These are phyloP conservation scores for Paraconiothyrium sp. DNA, from an alignment of 2,329 filamentous ascomycete genomes.

Conservation along the genomic window DNA sequence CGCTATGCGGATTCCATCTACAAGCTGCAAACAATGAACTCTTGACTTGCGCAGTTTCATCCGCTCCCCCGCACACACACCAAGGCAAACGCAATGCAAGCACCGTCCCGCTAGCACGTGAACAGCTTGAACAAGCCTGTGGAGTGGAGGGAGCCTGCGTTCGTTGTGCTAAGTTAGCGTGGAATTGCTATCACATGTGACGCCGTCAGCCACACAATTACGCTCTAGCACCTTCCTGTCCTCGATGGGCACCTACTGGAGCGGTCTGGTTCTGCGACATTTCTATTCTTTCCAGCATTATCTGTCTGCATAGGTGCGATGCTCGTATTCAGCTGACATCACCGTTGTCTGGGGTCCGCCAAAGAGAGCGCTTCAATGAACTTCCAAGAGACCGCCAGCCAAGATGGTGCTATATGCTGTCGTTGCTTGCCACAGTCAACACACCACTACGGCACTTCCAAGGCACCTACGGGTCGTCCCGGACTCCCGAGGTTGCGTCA, in stretches of 20 bases:
- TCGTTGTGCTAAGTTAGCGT: no score
- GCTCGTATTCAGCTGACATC: constrained; percentile 6
- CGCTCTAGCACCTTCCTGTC: constrained; percentile 16
- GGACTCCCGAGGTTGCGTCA: constrained; percentile 4
- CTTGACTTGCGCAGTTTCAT: not conserved
- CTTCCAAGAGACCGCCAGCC: not conserved
- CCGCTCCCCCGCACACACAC: not conserved
- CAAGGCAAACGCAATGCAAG: constrained; percentile 5
- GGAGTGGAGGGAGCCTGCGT: no score
- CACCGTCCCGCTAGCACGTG: not conserved
- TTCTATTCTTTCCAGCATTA: not conserved
- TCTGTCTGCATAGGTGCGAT: constrained; percentile 1
- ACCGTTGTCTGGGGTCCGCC: not conserved
- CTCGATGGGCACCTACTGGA: constrained; percentile 9
- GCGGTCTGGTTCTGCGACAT: constrained; percentile 1
- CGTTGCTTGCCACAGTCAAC: constrained; percentile 10
- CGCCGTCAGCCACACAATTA: constrained; percentile 10
- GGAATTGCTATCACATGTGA: constrained; percentile 5
- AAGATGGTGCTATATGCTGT: not conserved
- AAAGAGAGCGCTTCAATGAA: not conserved
- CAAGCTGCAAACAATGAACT: not conserved
- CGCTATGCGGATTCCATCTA: not conserved
- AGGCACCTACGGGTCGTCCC: constrained; percentile 6
- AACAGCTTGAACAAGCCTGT: no score
- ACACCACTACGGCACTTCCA: constrained; percentile 6